Evolutionary conservation across 2,329 filamentous ascomycete genomes (phyloP), one percentile per base, ranked within the genome.

Genomic region (Fonsecaea erecta): DNA sequence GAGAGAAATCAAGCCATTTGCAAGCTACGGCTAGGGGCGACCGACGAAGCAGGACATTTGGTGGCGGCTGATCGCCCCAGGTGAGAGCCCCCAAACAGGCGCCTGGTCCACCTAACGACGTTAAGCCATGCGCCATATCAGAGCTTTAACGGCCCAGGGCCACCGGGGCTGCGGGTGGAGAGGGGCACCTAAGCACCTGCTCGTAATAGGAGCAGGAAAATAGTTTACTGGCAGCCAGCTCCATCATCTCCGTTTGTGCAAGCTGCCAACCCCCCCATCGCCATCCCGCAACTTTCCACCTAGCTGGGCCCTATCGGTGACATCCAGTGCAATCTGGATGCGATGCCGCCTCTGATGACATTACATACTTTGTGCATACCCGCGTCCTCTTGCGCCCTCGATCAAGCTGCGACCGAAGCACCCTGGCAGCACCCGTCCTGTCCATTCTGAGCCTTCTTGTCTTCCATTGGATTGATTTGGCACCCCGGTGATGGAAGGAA

Each of bases 11-110:
- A 18, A 24, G 18, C 43, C 43, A 48, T 7, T 8, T 48, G 18
- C 43, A 48, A n/a, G 43, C 43, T 48, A 18, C 43, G 8, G 18
- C 21, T 18, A 18, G 24, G 9, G 11, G 16, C 18, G 14, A 1
- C 43, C 3, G 11, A 48, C n/a, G 18, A 48, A 48, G 21, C 18
- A 24, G 51, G 26, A 60, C 35, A 52, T 51, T 46, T 21, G 11
- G 57, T 46, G 57, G 53, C 59, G 59, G 63, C 40, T 62, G 59
- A 65, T 65, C 59, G 46, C 30, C 63, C 48, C 24, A 26, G 43
- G n/a, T 26, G 48, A 62, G 43, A 62, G 59, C 52, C 59, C 54
- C 30, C 26, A 37, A 37, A 60, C 57, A 60, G 51, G 57, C 57
- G 57, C 43, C 56, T 18, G 32, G 43, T 8, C 30, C 26, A 46